Evolutionary conservation across 23 red algal genomes (phyloP).

Genomic region (Gracilariopsis chorda): DNA sequence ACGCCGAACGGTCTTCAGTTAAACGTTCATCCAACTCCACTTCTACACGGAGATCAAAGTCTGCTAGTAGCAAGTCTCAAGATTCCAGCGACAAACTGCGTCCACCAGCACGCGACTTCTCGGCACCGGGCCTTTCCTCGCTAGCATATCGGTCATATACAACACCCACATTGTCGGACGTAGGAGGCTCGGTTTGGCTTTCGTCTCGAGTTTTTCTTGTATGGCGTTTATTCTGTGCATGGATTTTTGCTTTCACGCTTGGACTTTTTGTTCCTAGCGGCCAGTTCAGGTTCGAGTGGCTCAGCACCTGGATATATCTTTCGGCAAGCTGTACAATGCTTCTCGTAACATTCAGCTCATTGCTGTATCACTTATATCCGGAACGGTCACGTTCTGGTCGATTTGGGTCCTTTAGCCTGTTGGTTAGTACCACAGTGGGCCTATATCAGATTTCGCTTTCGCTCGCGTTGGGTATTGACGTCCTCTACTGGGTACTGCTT

Average conservation of each 20-base stretch:
- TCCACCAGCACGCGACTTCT: neutral
- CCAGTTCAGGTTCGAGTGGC: neutral
- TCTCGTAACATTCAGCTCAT: neutral
- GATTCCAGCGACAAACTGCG: neutral
- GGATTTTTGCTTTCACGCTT: neutral
- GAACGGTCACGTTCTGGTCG: neutral
- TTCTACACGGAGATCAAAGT: no score
- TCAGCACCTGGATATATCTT: neutral
- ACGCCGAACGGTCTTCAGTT: neutral
- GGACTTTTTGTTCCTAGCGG: neutral
- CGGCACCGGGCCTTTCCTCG: neutral
- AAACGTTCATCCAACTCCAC: neutral
- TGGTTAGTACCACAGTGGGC: neutral
- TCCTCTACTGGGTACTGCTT: slow-evolving; percentile 53
- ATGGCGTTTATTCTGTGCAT: neutral
- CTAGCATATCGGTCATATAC: neutral
- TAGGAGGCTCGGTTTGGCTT: slow-evolving; percentile 26
- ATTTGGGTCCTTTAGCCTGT: neutral
- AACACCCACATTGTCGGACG: neutral
- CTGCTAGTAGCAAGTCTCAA: slow-evolving; percentile 14
- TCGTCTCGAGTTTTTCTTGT: neutral
- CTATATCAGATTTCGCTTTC: neutral
- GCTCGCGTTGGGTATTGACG: slow-evolving; percentile 2
- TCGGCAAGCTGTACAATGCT: slow-evolving; percentile 7
- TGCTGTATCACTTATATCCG: slow-evolving; percentile 14